Evolutionary conservation across 345 rosid species (phyloP), one percentile per base, ranked within the genome.

Genomic region (Barbarea vulgaris): DNA sequence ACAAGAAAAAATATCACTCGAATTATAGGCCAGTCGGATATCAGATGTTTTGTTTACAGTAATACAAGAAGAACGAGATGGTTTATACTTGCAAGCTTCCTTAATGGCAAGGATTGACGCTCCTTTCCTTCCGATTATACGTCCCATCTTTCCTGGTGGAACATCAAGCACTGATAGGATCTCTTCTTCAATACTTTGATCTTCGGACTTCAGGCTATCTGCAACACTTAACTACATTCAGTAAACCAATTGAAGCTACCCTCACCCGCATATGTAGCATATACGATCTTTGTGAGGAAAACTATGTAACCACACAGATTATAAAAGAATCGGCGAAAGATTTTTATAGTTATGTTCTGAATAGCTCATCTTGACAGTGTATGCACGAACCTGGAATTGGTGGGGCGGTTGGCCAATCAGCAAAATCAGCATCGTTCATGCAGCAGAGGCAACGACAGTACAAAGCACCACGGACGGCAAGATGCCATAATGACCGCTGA

Each of bases 91-190:
- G 97, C 97, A 91, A 68, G 95, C 89, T 77, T 87, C 80, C 86
- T 94, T 94, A 36, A 94, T 81, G 28, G 91, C 81, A 76, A 84
- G 79, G 72, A 94, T 94, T 19, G 93, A 84, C 48, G 93, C 74
- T 77, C 97, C 98, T 80, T 89, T 85, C 77, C 85, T 88, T 68
- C 97, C 98, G 78, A 91, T 94, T 79, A 94, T 69, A 71, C 84
- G 83, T 13, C 98, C 98, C 98, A 94, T 94, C 81, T 86, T 86
- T 71, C 97, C 97, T 3, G 81, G 89, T 25, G 97, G 98, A 39
- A 94, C 96, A 66, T 84, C 85, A 70, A 94, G 88, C 67, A 90
- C 85, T 25, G 97, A 91, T 42, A 94, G 89, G 54, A 90, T 83
- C 83, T 94, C 96, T 80, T 84, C 89, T 75, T 91, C 97, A 0